Evolutionary conservation across 208 protist species (phyloP).

Genomic region (Borovskyia barvae): DNA sequence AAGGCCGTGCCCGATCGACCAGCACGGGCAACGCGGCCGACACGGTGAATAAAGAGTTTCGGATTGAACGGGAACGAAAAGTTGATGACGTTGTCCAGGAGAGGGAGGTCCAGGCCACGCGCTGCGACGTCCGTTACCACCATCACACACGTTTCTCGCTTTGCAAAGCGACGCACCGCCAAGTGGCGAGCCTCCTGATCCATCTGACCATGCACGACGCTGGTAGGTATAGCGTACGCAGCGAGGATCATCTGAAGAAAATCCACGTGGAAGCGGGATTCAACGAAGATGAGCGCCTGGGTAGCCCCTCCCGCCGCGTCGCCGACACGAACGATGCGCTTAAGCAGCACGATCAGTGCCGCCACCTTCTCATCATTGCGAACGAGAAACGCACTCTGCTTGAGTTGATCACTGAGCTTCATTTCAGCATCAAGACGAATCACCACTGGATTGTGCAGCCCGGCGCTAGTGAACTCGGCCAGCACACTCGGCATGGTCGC

Average conservation of each 20-base stretch:
- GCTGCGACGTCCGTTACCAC: conserved; percentile 99
- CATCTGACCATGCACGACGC: conserved; percentile 96
- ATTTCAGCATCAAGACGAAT: conserved; percentile 97
- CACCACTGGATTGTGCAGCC: conserved; percentile 96
- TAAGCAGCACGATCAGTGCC: conserved; percentile 94
- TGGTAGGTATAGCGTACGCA: conserved; percentile 56
- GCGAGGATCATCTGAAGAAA: conserved; percentile 94
- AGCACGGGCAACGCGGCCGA: conserved; percentile 98
- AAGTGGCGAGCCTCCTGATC: conserved; percentile 96
- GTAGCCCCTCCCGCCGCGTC: conserved; percentile 34
- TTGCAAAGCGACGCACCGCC: conserved; percentile 93
- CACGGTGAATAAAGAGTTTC: conserved; percentile 98
- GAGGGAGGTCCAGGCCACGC: conserved; percentile 98
- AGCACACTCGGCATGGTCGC: conserved; percentile 98
- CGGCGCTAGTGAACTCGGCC: conserved; percentile 97
- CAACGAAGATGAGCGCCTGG: conserved; percentile 97
- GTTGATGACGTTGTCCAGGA: conserved; percentile 99
- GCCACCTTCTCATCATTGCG: conserved; percentile 95
- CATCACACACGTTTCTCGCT: conserved; percentile 89
- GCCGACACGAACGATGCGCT: conserved; percentile 73
- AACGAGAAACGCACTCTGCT: conserved; percentile 92
- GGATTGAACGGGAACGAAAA: conserved; percentile 98
- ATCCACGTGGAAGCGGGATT: conserved; percentile 98
- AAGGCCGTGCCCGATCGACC: conserved; percentile 95
- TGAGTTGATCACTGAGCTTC: conserved; percentile 95